Conservation (phyloP, 2,329 filamentous ascomycete species). For the Grosmannia serpens region DNA sequence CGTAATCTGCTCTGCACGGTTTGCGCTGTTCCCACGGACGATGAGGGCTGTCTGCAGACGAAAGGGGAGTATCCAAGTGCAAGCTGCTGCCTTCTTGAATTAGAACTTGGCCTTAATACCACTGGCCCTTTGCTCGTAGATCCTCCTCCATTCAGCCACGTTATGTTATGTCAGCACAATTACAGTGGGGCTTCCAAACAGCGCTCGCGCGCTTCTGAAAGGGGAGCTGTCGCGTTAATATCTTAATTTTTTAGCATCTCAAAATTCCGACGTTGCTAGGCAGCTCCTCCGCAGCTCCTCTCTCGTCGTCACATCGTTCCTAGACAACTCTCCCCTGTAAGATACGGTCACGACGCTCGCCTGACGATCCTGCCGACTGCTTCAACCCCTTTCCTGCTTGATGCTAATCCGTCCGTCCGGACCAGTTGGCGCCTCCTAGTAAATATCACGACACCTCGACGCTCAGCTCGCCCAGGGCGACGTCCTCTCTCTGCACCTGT, state of each 20-base stretch:
- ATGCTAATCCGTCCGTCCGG: not conserved
- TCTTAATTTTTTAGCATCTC: not conserved
- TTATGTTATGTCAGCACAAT: not conserved
- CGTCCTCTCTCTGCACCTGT: not conserved
- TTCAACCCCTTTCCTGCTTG: not conserved
- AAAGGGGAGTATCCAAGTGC: not conserved
- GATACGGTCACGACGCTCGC: not conserved
- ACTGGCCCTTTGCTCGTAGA: not conserved
- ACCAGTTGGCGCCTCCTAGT: not conserved
- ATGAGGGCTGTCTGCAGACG: not conserved
- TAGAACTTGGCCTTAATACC: not conserved
- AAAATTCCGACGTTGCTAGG: conserved; percentile 1
- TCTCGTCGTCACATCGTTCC: not conserved
- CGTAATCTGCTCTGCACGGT: not conserved
- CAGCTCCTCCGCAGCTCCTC: not conserved
- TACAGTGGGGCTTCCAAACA: not conserved
- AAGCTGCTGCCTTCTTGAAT: not conserved
- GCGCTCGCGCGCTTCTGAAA: not conserved
- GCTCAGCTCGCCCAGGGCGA: not conserved
- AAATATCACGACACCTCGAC: not conserved
- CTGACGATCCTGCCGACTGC: not conserved
- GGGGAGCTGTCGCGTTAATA: not conserved
- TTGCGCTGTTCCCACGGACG: no score
- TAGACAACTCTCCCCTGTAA: not conserved
- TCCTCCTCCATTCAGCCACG: not conserved